These are phyloP conservation scores for Fusarium tanahbumbuense DNA, from an alignment of 2,329 filamentous ascomycete species.

Conservation along the genomic window DNA sequence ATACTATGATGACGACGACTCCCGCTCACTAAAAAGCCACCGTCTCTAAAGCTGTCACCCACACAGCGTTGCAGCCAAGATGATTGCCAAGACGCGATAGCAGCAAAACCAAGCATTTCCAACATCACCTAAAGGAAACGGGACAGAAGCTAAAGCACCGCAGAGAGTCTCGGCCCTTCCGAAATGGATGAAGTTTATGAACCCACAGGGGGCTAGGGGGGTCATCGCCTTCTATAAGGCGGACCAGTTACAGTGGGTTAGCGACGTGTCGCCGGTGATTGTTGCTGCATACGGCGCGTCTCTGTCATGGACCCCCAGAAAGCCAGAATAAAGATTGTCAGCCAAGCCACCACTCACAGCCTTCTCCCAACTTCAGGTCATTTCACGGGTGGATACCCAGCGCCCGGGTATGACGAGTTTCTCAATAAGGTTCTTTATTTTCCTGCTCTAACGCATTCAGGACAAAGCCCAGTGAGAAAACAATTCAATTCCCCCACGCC, in stretches of 20 bases:
- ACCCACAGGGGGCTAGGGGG: neutral
- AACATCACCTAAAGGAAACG: neutral
- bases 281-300: slow-evolving; percentile 27
- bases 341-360: slow-evolving; percentile 36
- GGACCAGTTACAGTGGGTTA: slow-evolving; percentile 31
- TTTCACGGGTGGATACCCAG: slow-evolving; percentile 30
- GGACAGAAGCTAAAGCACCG: neutral
- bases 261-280: slow-evolving; percentile 27
- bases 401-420: slow-evolving; percentile 35
- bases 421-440: slow-evolving; percentile 31
- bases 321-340: slow-evolving; percentile 24
- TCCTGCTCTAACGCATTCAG: slow-evolving; percentile 28
- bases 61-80: slow-evolving; percentile 31
- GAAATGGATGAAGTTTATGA: slow-evolving; percentile 19
- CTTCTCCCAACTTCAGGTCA: slow-evolving; percentile 28
- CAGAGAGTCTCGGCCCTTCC: slow-evolving; percentile 28
- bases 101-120: slow-evolving; percentile 19
- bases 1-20: slow-evolving; percentile 21
- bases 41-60: slow-evolving; percentile 7
- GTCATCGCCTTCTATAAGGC: slow-evolving; percentile 23
- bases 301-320: slow-evolving; percentile 1
- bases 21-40: neutral
- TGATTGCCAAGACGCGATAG: slow-evolving; percentile 30
- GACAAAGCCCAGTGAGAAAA: slow-evolving; percentile 11
- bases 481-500: neutral